Base-by-base conservation (phyloP, 1,284 basidiomycete species). In the Schizophyllum commune region DNA sequence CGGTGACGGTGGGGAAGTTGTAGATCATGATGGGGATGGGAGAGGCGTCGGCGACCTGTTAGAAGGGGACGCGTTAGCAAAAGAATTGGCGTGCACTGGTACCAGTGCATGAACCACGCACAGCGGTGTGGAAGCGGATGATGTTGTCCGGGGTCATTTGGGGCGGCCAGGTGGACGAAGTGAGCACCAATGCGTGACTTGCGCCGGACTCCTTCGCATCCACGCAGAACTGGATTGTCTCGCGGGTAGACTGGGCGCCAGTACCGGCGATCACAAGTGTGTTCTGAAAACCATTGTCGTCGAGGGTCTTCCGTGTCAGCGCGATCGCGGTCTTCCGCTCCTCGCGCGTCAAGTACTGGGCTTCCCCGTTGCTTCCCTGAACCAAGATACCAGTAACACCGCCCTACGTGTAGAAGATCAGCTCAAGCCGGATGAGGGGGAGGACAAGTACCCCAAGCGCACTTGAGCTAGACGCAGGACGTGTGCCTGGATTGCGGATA, bases 1-100 rank as follows among this genome's bases (percentile, higher is more conserved):
- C 86, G 0, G 92, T 91, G 11, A 89, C 87, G 27, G 76, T 74
- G 55, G 94, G 91, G 77, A 94, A 96, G 76, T 96, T 96, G 81
- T 96, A 96, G 58, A 96, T 81, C 87, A 96, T 88, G 54, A 89
- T 85, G 0, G 93, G 94, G 56, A 96, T 81, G 0, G 91, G 91
- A 1, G 88, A 92, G 1, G 80, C 82, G 68, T 92, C 89, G 27
- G 93, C 91, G 15, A 95, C 90, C 82, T 92, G 69, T 19, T 62
- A 65, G 13, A 57, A 21, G 8, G 59, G 55, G n/a, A 51, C 9
- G n/a, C 51, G 27, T n/a, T 22, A 56, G 34, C 33, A 1, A 32
- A 1, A 32, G 27, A 27, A 51, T 13, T 32, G 53, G 13, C 7
- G 17, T n/a, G 57, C 22, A 32, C 17, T 52, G 33, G 52, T 13